Percentiles rank a stretch among this genome's conserved stretches.
Evolutionary conservation across 108 stramenopile species (phyloP).

Genomic region (Skeletonema menzelii): DNA sequence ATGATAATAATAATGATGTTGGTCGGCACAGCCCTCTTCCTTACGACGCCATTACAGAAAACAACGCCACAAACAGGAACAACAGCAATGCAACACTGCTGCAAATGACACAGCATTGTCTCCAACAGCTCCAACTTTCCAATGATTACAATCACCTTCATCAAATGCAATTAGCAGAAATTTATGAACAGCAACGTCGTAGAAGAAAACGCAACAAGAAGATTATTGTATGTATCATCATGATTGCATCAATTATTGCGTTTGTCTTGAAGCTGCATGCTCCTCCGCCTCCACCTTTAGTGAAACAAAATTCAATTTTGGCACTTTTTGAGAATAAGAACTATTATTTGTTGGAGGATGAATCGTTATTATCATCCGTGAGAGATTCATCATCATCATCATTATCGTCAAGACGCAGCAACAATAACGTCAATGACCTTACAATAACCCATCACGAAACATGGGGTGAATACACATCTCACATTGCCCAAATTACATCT

Average conservation of each 20-base stretch:
- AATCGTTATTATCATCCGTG: no score
- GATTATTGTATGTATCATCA: not conserved
- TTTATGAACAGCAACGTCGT: not conserved
- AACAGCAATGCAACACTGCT: not conserved
- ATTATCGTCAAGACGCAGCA: not conserved
- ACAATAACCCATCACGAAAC: slow-evolving; percentile 21
- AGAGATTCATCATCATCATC: no score
- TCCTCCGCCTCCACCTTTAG: slow-evolving; percentile 39
- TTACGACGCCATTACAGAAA: not conserved
- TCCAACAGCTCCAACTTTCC: not conserved
- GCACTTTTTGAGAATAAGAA: not conserved
- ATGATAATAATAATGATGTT: not conserved
- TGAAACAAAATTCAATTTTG: not conserved
- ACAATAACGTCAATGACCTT: not conserved
- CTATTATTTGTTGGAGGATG: no score
- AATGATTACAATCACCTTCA: not conserved
- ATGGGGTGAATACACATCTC: slow-evolving; percentile 28
- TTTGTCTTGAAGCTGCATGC: slow-evolving; percentile 27
- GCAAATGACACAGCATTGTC: not conserved
- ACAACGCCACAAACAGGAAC: not conserved
- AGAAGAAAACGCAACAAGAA: not conserved
- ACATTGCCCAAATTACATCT: slow-evolving; percentile 5
- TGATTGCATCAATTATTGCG: slow-evolving; percentile 9
- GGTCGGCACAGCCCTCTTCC: not conserved
- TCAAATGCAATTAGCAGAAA: not conserved